Percentiles rank a stretch among this genome's conserved stretches.
Conservation (phyloP, 78 protist genomes). For the Dictyostelium discoideum region DNA sequence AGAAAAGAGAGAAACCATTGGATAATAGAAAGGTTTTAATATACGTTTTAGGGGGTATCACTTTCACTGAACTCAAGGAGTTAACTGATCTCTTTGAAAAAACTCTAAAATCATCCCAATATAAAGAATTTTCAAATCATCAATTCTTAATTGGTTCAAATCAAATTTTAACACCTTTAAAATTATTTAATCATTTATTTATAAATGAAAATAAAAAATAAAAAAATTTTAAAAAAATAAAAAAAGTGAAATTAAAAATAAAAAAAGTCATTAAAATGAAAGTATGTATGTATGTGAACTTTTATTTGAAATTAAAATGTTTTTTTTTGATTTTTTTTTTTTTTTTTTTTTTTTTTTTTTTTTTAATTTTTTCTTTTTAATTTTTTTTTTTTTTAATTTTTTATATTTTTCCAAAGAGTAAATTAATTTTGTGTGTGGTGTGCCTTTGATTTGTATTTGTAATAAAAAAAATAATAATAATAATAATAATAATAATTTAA, state of each 20-base stretch:
- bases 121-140: slow-evolving; percentile 17
- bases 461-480: neutral
- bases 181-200: neutral
- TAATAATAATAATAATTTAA: neutral
- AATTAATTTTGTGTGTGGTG: neutral
- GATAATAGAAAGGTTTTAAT: slow-evolving; percentile 57
- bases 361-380: neutral
- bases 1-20: neutral
- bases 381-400: neutral
- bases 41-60: slow-evolving; percentile 60
- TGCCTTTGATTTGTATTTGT: neutral
- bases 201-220: neutral
- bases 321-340: neutral
- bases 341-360: neutral
- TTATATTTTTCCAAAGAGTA: neutral
- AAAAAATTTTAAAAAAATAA: neutral
- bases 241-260: too few species aligned
- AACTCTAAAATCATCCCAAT: neutral
- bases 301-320: too few species aligned
- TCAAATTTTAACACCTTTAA: slow-evolving; percentile 14
- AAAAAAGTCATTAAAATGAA: too few species aligned
- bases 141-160: slow-evolving; percentile 59
- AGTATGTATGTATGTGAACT: too few species aligned
- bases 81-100: slow-evolving; percentile 21
- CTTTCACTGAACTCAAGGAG: slow-evolving; percentile 52